Conservation (phyloP, 495 filamentous ascomycete genomes). For the Rostrohypoxylon terebratum region DNA sequence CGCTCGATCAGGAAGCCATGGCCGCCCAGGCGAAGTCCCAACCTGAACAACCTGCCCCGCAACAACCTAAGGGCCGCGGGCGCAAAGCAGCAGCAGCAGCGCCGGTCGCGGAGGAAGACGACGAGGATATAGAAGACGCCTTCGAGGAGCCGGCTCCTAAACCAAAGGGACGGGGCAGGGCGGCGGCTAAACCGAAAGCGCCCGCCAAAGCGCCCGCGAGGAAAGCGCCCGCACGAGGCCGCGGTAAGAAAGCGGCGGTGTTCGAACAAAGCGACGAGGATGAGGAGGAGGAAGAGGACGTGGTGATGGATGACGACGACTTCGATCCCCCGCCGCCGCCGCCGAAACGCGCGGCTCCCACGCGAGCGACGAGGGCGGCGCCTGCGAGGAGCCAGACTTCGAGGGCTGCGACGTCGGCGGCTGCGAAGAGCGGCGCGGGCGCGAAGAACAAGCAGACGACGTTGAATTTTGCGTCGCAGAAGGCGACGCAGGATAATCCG, state of each 20-base stretch:
- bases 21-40: conserved; percentile 59
- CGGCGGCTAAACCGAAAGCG: conserved; percentile 59
- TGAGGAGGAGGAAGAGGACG: conserved; percentile 72
- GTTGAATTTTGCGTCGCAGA: conserved; percentile 73
- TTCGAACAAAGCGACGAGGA: conserved; percentile 70
- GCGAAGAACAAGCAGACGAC: conserved; percentile 70
- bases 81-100: conserved; percentile 32
- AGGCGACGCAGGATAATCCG: conserved; percentile 56
- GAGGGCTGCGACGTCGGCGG: conserved; percentile 42
- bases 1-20: conserved; percentile 63
- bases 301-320: conserved; percentile 72
- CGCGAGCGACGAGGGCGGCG: conserved; percentile 49
- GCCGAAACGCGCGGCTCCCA: conserved; percentile 51
- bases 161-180: conserved; percentile 55
- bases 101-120: conserved; percentile 52
- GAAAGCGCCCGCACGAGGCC: conserved; percentile 47
- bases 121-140: conserved; percentile 54
- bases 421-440: conserved; percentile 15
- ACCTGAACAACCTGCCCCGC: conserved; percentile 33
- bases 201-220: conserved; percentile 50
- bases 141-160: conserved; percentile 45
- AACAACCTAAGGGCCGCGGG: conserved; percentile 52
- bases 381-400: conserved; percentile 59
- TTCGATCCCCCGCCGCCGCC: conserved; percentile 59
- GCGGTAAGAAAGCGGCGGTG: conserved; percentile 53